These are phyloP conservation scores for Diaporthe batatas DNA, from an alignment of 2,329 filamentous ascomycete genomes.

Conservation along the genomic window DNA sequence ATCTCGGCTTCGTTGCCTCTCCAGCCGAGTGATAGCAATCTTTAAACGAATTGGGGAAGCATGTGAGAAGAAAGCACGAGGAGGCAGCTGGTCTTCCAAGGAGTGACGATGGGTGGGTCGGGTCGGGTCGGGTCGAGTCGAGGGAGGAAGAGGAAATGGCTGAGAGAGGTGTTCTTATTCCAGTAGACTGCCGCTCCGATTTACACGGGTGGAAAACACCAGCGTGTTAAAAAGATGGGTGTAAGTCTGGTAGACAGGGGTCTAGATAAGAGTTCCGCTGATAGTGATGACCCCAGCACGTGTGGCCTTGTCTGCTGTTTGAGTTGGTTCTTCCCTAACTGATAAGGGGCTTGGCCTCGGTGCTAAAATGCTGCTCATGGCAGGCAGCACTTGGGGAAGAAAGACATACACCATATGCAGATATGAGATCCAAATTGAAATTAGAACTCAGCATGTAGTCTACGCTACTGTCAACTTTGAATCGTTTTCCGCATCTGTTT, in stretches of 20 bases:
- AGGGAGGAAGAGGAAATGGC: neutral
- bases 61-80: neutral
- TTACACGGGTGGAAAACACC: slow-evolving; percentile 43
- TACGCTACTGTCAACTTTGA: neutral
- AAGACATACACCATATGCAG: neutral
- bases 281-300: neutral
- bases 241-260: slow-evolving; percentile 34
- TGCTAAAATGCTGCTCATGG: neutral
- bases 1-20: slow-evolving; percentile 54
- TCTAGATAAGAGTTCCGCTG: slow-evolving; percentile 16
- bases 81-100: slow-evolving; percentile 20
- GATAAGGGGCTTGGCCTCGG: slow-evolving; percentile 9
- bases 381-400: neutral
- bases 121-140: neutral
- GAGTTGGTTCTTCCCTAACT: neutral
- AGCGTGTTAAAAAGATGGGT: slow-evolving; percentile 45
- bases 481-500: neutral
- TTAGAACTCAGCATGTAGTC: neutral
- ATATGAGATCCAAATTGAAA: no score
- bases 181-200: slow-evolving; percentile 5
- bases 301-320: no score
- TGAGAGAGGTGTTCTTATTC: slow-evolving; percentile 41
- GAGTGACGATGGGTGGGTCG: slow-evolving; percentile 43
- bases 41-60: neutral
- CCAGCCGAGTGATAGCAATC: neutral